Evolutionary conservation across 2,329 filamentous ascomycete genomes (phyloP), one percentile per base, ranked within the genome.

Genomic region (Coniochaeta sp.): DNA sequence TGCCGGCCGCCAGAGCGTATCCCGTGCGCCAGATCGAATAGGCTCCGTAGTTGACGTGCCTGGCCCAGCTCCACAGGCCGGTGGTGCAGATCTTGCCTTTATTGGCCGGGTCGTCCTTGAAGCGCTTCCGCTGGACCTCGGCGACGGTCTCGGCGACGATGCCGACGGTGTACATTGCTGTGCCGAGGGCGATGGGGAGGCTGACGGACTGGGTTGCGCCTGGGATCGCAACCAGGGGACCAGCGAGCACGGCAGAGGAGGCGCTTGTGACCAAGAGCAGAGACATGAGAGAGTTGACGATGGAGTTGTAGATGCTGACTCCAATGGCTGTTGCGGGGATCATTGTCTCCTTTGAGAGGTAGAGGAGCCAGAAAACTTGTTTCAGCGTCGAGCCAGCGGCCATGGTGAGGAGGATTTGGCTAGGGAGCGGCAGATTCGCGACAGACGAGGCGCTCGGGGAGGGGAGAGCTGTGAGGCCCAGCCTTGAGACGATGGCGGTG

Each of bases 231-330:
- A 71, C 60, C 6, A 59, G 47, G 19, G 65, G 59, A 0, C 61
- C 61, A 3, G 66, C 70, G 26, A 64, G 62, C 6, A 72, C 63
- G 0, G 71, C 69, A 2, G 79, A 82, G 0, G 81, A 82, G 17
- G 76, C 71, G 2, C 75, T 67, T 44, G 77, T 76, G 34, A 83
- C 70, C 64, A 85, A 81, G 17, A 85, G 72, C 16, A 88, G 75
- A 0, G 78, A 77, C 69, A 82, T 86, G 33, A 79, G 16, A n/a
- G 74, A 75, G 73, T 87, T 87, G 67, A 79, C 68, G 11, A 81
- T 38, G 0, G 77, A 76, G 69, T 88, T 88, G 74, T 81, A 84
- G 1, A 69, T 58, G 16, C 73, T 72, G 16, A 88, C 75, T 2
- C 70, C 61, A 0, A 77, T 47, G 0, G 82, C 82, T 2, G 71